Evolutionary conservation across 164 flowering plant genomes (phyloP), one percentile per base, ranked within the genome.

Genomic region (Piper longum): DNA sequence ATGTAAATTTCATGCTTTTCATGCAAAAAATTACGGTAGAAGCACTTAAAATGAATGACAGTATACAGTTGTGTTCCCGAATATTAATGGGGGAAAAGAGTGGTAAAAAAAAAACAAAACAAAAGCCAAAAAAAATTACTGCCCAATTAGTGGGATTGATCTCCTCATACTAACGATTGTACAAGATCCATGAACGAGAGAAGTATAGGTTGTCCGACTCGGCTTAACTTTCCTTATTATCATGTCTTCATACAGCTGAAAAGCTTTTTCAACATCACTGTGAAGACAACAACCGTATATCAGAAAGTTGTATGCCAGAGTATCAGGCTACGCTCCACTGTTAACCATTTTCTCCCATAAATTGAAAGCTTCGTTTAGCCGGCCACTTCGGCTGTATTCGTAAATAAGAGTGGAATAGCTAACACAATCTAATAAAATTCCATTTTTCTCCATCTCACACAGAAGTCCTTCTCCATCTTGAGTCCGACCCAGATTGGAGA

Each of bases 371-470:
- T 73, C 83, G 13, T 68, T 59, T 62, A 89, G 58, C 61, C 82
- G 59, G 52, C 86, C 83, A 51, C 80, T 77, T 63, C 71, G 78
- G 77, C 91, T 82, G 65, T 80, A 72, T 68, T 83, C 84, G 54
- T 73, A 73, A 26, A 89, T 87, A 65, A 92, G 74, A 16, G 89
- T 88, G 3, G 96, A 85, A 67, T 88, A 90, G 61, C 93, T 86
- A 58, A 89, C 75, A 72, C 96, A 88, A 75, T 89, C 98, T 5
- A 93, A 88, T 40, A 54, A 66, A 43, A 84, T 69, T 52, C 79
- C 81, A 69, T 72, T 72, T n/a, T 61, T 72, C 2, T 62, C 64
- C 98, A 92, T 92, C 64, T 76, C 83, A 63, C 14, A 67, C 16
- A 89, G 72, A 58, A 84, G 73, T 54, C 68, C 62, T 1, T 66